Evolutionary conservation across 1,284 basidiomycete genomes (phyloP).

Genomic region (Vanrija pseudolonga): DNA sequence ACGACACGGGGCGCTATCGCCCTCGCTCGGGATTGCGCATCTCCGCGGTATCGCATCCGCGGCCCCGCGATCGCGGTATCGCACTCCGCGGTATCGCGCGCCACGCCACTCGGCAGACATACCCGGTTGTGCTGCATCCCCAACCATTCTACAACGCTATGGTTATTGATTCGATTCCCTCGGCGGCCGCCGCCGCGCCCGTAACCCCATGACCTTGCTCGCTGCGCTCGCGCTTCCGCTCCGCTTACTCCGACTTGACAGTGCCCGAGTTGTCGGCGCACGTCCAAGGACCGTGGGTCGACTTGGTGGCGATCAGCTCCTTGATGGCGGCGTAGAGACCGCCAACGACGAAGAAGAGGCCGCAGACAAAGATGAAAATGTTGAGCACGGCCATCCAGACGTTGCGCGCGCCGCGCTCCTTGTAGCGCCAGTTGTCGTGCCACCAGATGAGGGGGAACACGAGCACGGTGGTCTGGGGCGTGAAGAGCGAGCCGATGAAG

Average conservation of each 20-base stretch:
- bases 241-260: too few relatives aligned
- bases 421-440: conserved; percentile 13
- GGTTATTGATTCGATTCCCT: too few relatives aligned
- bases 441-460: conserved; percentile 13
- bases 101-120: too few relatives aligned
- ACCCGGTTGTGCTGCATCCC: too few relatives aligned
- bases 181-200: background rate
- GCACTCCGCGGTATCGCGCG: too few relatives aligned
- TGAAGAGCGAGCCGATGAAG: conserved; percentile 2
- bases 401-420: background rate
- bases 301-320: background rate
- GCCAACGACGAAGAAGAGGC: conserved; percentile 1
- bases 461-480: conserved; percentile 6
- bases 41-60: too few relatives aligned
- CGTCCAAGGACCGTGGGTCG: background rate
- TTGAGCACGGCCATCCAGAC: background rate
- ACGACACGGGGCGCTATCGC: too few relatives aligned
- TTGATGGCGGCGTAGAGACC: background rate
- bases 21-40: too few relatives aligned
- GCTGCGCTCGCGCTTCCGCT: too few relatives aligned
- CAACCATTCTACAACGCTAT: too few relatives aligned
- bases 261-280: background rate
- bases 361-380: background rate
- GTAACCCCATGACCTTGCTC: too few relatives aligned
- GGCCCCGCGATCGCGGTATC: too few relatives aligned